phyloP scores from a whole-genome alignment of 176 grass and related monocot genomes.

The Sorghum bicolor region DNA sequence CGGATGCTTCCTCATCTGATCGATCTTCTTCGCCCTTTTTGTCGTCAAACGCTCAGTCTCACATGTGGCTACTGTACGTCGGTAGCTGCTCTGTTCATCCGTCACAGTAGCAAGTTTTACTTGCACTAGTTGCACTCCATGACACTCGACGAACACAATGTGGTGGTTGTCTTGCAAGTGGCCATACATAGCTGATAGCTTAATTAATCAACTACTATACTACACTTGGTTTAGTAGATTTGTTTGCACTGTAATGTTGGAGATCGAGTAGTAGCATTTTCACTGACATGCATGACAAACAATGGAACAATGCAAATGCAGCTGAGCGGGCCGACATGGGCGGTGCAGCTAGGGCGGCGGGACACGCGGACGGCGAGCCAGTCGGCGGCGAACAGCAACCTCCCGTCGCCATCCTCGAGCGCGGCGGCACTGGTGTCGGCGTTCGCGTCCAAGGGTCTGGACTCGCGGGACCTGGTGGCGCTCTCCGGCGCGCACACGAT shows the following conservation, averaged over 20 bases:
- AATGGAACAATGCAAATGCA: not conserved
- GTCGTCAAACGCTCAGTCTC: not conserved
- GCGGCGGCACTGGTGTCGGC: constrained; percentile 38
- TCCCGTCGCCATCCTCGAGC: constrained; percentile 45
- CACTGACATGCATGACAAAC: not conserved
- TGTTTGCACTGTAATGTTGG: no score
- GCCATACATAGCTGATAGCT: no score
- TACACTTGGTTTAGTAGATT: no score
- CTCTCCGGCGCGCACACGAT: constrained; percentile 89
- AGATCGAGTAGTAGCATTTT: no score
- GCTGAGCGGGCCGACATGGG: constrained; percentile 76
- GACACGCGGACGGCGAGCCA: constrained; percentile 71
- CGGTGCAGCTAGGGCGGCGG: constrained; percentile 56
- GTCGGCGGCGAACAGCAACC: constrained; percentile 68
- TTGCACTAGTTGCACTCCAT: no score
- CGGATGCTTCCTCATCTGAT: constrained; percentile 26
- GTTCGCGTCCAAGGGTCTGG: constrained; percentile 63
- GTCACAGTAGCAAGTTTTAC: no score
- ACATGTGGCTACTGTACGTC: not conserved
- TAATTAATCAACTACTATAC: no score
- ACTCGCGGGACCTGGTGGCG: constrained; percentile 69
- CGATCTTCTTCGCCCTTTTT: not conserved
- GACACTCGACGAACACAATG: not conserved
- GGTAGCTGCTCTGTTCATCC: not conserved
- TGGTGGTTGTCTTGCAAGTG: no score